phyloP scores from a whole-genome alignment of 148 eudicot genomes.

The Nyssa sinensis region DNA sequence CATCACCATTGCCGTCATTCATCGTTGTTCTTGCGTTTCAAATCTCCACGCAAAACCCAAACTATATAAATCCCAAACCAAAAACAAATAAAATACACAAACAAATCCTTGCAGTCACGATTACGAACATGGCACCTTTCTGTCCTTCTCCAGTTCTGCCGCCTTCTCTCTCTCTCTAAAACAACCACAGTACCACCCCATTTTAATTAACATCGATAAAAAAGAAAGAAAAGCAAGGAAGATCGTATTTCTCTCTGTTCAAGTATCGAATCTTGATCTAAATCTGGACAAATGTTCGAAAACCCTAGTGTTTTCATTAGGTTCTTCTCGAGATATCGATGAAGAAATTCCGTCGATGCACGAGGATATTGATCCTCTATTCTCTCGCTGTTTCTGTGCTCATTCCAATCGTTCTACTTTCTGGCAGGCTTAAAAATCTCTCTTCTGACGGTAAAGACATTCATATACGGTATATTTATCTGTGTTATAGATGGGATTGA shows the following conservation, averaged over 20 bases:
- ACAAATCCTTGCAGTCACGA: slow-evolving; percentile 11
- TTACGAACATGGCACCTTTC: slow-evolving; percentile 33
- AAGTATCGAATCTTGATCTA: slow-evolving; percentile 12
- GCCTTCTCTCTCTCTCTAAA: slow-evolving; percentile 5
- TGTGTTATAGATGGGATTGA: neutral
- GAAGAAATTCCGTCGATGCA: slow-evolving; percentile 64
- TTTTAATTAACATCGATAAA: neutral
- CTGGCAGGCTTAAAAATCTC: slow-evolving; percentile 40
- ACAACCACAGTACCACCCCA: neutral
- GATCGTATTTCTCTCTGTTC: neutral
- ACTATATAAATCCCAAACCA: neutral
- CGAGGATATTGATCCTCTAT: slow-evolving; percentile 91
- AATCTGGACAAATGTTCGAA: slow-evolving; percentile 4
- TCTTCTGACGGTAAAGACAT: slow-evolving; percentile 42
- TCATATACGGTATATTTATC: neutral
- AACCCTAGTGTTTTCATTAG: neutral
- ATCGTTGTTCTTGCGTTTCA: too few species aligned
- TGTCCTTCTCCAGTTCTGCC: slow-evolving; percentile 17
- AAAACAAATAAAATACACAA: neutral
- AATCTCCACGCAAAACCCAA: neutral
- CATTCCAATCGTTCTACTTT: slow-evolving; percentile 61
- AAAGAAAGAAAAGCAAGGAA: neutral
- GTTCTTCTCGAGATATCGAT: slow-evolving; percentile 30
- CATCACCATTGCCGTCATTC: neutral
- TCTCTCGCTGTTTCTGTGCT: slow-evolving; percentile 60